Evolutionary conservation across 352 stramenopile species (phyloP).

Genomic region (Elongisporangium undulatum): DNA sequence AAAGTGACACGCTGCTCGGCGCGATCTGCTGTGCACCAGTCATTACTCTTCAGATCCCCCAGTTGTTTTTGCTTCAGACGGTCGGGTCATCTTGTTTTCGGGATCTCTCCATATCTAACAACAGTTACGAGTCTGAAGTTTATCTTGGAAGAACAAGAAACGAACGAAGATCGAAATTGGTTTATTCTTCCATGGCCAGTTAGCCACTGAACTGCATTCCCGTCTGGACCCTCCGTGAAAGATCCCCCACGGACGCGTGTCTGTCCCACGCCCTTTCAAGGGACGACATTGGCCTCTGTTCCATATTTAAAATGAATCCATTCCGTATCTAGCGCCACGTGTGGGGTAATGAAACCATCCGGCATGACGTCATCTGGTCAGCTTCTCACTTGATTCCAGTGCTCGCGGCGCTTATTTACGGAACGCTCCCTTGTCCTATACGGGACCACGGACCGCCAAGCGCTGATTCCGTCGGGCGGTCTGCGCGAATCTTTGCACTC

Average conservation of each 20-base stretch:
- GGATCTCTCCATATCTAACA: neutral
- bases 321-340: neutral
- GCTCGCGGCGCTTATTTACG: neutral
- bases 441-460: neutral
- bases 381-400: neutral
- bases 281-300: neutral
- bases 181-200: neutral
- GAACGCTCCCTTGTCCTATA: neutral
- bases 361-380: neutral
- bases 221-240: neutral
- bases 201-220: neutral
- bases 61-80: neutral
- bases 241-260: too few relatives aligned
- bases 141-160: neutral
- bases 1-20: neutral
- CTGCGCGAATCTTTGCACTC: neutral
- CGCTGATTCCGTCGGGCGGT: neutral
- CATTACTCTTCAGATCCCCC: neutral
- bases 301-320: neutral
- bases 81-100: neutral
- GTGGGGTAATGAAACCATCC: neutral
- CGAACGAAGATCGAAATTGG: neutral
- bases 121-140: neutral
- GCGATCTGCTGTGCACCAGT: neutral
- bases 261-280: too few relatives aligned